A percentile compares a stretch with the other conserved stretches of the same genome.
phyloP scores from a whole-genome alignment of 495 filamentous ascomycete genomes.

The Podospora bellae-mahoneyi region DNA sequence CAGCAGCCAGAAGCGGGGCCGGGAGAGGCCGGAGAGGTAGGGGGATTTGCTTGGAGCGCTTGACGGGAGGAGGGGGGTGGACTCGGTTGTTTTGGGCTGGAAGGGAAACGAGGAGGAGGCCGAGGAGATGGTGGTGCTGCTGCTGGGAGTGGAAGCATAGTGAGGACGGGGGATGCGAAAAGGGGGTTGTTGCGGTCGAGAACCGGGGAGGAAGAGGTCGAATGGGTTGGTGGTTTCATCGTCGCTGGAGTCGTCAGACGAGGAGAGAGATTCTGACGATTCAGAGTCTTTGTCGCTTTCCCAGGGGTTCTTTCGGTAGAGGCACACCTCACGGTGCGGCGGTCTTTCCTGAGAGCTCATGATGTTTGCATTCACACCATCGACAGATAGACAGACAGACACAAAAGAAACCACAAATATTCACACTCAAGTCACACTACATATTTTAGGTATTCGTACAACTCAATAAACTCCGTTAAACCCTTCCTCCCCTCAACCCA shows the following conservation, averaged over 20 bases:
- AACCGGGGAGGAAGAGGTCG: constrained; percentile 40
- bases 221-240: constrained; percentile 38
- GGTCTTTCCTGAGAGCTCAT: neutral
- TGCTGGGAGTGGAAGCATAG: constrained; percentile 1
- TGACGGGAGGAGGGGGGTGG: constrained; percentile 19
- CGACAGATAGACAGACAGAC: neutral
- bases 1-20: constrained; percentile 38
- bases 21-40: constrained; percentile 37
- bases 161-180: constrained; percentile 25
- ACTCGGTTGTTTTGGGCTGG: constrained; percentile 9
- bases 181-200: constrained; percentile 36
- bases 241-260: constrained; percentile 1
- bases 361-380: neutral
- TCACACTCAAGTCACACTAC: neutral
- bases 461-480: neutral
- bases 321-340: neutral
- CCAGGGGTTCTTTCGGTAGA: neutral
- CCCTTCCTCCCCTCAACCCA: neutral
- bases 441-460: neutral
- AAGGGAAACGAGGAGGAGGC: neutral
- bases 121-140: neutral
- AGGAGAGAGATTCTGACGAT: neutral
- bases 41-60: constrained; percentile 16
- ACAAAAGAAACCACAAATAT: constrained; percentile 1
- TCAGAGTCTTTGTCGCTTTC: neutral